Base-by-base conservation (phyloP, 1,284 basidiomycete genomes). In the Apiotrichum gracile region DNA sequence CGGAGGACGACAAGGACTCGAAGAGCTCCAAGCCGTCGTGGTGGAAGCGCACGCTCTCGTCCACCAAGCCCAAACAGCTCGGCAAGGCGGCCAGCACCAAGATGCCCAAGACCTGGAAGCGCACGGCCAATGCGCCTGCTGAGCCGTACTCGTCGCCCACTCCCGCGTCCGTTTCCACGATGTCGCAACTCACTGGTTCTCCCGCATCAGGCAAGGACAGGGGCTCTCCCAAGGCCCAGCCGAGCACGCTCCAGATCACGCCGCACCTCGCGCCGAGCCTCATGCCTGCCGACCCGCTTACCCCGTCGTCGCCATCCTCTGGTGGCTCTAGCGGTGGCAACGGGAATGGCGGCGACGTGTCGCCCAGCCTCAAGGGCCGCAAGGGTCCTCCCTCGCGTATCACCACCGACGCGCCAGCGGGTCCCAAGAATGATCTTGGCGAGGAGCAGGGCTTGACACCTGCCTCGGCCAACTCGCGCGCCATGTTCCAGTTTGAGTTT, bases 401-500 rank as follows among this genome's bases (percentile, higher is more conserved):
- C 49, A 48, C 63, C 5, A 70, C 69, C 40, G 38, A 34, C 19
- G 29, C 16, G 17, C 29, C 16, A 8, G 24, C 35, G 19, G 10
- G 37, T 1, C 14, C 35, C 35, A 24, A 7, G 3, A n/a, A n/a
- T 7, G 7, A 14, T 7, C 7, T 3, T 8, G 34, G 16, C 34
- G n/a, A 7, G 16, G 14, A 17, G 34, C 2, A 16, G 8, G n/a
- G 16, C 34, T 31, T 31, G 13, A 21, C 38, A 17, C 49, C 49
- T n/a, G 17, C 13, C 34, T 22, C 25, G 13, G 31, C 47, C 22
- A 47, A 50, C 24, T 52, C 49, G 26, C 44, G 35, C 16, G 46
- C 43, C 25, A 47, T 48, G n/a, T 66, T 69, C 27, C 62, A 67
- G 12, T 76, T 76, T 54, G 75, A 76, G 49, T 77, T 77, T 54